Conservation (phyloP, 345 rosid genomes). For the Clarkia xantiana region DNA sequence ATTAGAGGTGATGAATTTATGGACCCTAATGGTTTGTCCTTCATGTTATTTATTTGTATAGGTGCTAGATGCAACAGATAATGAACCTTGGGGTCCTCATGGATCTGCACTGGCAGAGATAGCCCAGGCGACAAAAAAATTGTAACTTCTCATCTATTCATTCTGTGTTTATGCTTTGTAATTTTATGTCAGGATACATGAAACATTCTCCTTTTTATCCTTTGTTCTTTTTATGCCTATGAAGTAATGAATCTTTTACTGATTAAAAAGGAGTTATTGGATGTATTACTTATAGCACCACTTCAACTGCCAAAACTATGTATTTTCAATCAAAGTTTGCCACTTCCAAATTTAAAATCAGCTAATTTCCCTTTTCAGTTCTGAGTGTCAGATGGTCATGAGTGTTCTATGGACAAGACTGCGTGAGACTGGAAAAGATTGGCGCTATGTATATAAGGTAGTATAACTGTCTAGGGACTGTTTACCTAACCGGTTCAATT, state of each 20-base stretch:
- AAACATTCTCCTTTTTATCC: too few relatives aligned
- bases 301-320: not conserved
- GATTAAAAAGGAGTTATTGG: too few relatives aligned
- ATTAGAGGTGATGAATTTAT: not conserved
- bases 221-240: too few relatives aligned
- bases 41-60: slow-evolving; percentile 15
- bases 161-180: slow-evolving; percentile 2
- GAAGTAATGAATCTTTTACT: too few relatives aligned
- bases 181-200: not conserved
- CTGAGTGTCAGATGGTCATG: slow-evolving; percentile 94
- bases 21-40: not conserved
- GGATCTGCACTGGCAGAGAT: slow-evolving; percentile 90
- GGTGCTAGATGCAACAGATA: slow-evolving; percentile 98
- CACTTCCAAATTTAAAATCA: not conserved
- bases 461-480: not conserved
- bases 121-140: slow-evolving; percentile 81
- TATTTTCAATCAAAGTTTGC: not conserved
- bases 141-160: slow-evolving; percentile 25
- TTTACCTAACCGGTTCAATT: too few relatives aligned
- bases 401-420: slow-evolving; percentile 88
- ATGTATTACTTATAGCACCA: not conserved
- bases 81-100: slow-evolving; percentile 99
- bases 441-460: slow-evolving; percentile 99
- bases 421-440: slow-evolving; percentile 78
- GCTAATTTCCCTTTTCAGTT: slow-evolving; percentile 22